These are phyloP conservation scores for Basipetospora chlamydospora DNA, from an alignment of 2,329 filamentous ascomycete genomes.

Conservation along the genomic window DNA sequence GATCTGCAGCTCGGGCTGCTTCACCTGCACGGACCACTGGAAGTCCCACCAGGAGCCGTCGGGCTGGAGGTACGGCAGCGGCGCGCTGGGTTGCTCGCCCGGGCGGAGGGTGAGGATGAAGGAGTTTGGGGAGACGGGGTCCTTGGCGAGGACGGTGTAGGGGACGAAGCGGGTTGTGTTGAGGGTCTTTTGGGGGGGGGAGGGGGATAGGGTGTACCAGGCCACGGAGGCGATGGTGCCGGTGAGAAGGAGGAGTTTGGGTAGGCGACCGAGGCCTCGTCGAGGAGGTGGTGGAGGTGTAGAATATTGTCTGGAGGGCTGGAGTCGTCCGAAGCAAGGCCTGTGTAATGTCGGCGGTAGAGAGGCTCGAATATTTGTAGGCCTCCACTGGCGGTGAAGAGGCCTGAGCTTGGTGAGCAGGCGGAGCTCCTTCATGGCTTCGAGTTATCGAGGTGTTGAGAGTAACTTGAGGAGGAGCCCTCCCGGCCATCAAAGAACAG, in stretches of 20 bases:
- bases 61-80: constrained; percentile 11
- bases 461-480: too few relatives aligned
- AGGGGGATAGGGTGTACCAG: constrained; percentile 1
- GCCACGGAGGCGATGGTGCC: not conserved
- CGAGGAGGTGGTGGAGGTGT: not conserved
- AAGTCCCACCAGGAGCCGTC: constrained; percentile 29
- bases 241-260: constrained; percentile 4
- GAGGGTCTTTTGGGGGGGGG: constrained; percentile 20
- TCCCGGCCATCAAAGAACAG: not conserved
- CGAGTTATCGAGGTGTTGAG: not conserved
- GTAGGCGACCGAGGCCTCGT: not conserved
- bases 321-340: not conserved
- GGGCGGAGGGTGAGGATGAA: constrained; percentile 53
- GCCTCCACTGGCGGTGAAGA: not conserved
- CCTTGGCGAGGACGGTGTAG: constrained; percentile 48
- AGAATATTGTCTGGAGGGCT: not conserved
- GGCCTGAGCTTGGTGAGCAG: not conserved
- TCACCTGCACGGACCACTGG: constrained; percentile 82
- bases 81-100: constrained; percentile 13
- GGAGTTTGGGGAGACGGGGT: constrained; percentile 50
- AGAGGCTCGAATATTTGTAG: not conserved
- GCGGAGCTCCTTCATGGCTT: not conserved
- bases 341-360: not conserved
- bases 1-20: constrained; percentile 89
- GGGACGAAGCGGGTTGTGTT: constrained; percentile 48